Percentiles rank a stretch among this genome's conserved stretches.
These are phyloP conservation scores for Staphylotrichum tortipilum DNA, from an alignment of 495 filamentous ascomycete genomes.

Conservation along the genomic window DNA sequence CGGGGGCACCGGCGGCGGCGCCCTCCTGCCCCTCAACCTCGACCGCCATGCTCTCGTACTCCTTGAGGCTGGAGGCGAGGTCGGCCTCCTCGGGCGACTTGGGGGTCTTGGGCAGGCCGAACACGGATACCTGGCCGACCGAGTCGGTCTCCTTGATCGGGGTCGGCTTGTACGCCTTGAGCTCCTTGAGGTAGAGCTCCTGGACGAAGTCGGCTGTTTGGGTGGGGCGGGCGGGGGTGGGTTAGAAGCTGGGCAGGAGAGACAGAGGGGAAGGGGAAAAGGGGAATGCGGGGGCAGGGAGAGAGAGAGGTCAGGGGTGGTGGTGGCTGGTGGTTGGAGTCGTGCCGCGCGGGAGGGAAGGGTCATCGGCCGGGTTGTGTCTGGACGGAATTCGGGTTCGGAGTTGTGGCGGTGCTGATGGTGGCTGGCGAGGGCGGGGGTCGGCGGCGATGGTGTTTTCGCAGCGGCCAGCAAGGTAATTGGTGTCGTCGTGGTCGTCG, in stretches of 20 bases:
- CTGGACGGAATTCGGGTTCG: neutral
- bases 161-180: slow-evolving; percentile 84
- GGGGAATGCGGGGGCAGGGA: neutral
- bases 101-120: slow-evolving; percentile 67
- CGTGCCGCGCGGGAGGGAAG: neutral
- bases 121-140: slow-evolving; percentile 86
- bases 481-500: slow-evolving; percentile 2
- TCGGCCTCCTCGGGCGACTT: slow-evolving; percentile 85
- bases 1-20: slow-evolving; percentile 22
- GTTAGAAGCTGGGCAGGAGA: too few species aligned
- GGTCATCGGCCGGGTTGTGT: neutral
- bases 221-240: neutral
- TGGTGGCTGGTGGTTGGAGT: too few species aligned
- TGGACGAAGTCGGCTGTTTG: slow-evolving; percentile 88
- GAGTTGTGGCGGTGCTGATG: neutral
- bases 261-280: neutral
- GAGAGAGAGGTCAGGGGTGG: neutral
- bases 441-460: neutral
- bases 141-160: slow-evolving; percentile 76
- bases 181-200: slow-evolving; percentile 91
- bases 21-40: slow-evolving; percentile 84
- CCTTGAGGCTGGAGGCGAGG: slow-evolving; percentile 79
- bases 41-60: slow-evolving; percentile 85
- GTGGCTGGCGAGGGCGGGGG: neutral
- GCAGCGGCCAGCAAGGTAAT: slow-evolving; percentile 24